Conservation (phyloP, 495 filamentous ascomycete species). For the Mytilinidion resinicola region DNA sequence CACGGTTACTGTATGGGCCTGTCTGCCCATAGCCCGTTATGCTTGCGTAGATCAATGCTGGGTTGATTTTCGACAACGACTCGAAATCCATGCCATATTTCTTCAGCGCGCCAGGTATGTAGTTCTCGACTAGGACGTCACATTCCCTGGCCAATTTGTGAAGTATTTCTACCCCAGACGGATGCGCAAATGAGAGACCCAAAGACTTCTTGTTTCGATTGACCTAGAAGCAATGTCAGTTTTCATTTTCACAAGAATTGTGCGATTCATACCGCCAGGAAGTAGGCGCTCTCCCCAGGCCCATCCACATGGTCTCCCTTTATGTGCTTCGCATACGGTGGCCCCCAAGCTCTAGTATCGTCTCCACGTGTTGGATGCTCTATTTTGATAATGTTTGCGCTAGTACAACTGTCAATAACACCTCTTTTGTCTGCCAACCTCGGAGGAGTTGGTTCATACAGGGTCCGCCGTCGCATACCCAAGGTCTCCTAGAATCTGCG, state of each 20-base stretch:
- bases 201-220: conserved; percentile 97
- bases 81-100: conserved; percentile 88
- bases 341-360: conserved; percentile 94
- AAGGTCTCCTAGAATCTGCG: conserved; percentile 92
- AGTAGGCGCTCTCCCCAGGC: conserved; percentile 92
- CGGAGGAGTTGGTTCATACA: conserved; percentile 33
- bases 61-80: conserved; percentile 72
- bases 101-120: conserved; percentile 81
- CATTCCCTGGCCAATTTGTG: conserved; percentile 76
- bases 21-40: conserved; percentile 83
- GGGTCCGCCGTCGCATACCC: conserved; percentile 56
- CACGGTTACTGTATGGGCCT: conserved; percentile 79
- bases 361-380: conserved; percentile 90
- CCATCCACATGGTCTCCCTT: conserved; percentile 54
- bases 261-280: conserved; percentile 60
- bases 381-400: conserved; percentile 93
- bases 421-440: conserved; percentile 13
- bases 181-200: conserved; percentile 81
- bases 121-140: conserved; percentile 95
- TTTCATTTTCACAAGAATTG: not conserved
- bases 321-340: conserved; percentile 77
- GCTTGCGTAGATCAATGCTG: conserved; percentile 63
- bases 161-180: conserved; percentile 74
- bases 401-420: conserved; percentile 33
- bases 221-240: conserved; percentile 47